Base-by-base conservation (phyloP, 352 stramenopile genomes). In the Globisporangium sylvaticum region DNA sequence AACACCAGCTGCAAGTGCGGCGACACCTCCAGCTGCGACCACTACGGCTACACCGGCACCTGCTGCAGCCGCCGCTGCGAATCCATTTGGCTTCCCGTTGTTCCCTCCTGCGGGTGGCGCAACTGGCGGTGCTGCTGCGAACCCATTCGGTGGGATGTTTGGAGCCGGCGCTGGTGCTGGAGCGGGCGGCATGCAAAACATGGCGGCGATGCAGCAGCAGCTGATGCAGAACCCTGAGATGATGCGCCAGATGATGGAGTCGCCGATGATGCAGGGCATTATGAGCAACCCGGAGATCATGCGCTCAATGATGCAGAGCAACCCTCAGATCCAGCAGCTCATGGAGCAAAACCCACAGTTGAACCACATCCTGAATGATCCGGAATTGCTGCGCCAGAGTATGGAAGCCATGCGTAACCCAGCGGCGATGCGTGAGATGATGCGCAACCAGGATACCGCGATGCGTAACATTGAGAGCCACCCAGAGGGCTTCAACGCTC, bases 361-460 rank as follows among this genome's bases (percentile, higher is more conserved):
- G 31, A 94, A 93, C 31, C 93, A 99, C 76, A 87, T 98, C 34
- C 85, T 99, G 66, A 96, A 97, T 66, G 96, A 99, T 81, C 97
- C 97, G 0, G 92, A 97, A 64, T 74, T 98, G 58, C 81, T 99
- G 56, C 78, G 96, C 24, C 88, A 98, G 66, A 96, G 88, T 66
- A 98, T 99, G 85, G 92, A 99, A 73, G 97, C 98, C 67, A 98
- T 98, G 90, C 89, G 96, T 54, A 98, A 99, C 76, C 97, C 97
- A 15, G 86, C 83, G 6, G 91, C 90, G 20, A 98, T 98, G 91
- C 91, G 96, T 50, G 94, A 99, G 70, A 97, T 98, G 79, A 98
- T 99, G 95, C 87, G 97, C 5, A 97, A 85, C 77, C 97, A 99
- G 73, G 97, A 99, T 80, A 95, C 98, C 55, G 97, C 97, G 20